phyloP scores from a whole-genome alignment of 495 filamentous ascomycete species.

The Tuber borchii region DNA sequence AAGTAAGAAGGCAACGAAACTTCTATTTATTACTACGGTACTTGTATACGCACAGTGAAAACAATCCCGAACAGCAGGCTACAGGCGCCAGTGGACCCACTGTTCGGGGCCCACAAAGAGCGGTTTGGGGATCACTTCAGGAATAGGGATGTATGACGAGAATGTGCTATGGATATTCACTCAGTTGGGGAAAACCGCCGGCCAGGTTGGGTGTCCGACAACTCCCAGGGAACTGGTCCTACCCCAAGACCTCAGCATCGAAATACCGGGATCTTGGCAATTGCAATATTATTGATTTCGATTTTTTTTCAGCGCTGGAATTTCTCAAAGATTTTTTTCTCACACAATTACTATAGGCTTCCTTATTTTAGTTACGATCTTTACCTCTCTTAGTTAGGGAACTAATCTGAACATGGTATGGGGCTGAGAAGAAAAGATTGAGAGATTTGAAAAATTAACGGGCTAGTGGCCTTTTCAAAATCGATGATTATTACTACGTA shows the following conservation, averaged over 20 bases:
- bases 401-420: too few relatives aligned
- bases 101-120: not conserved
- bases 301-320: too few relatives aligned
- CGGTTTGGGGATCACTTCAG: not conserved
- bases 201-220: not conserved
- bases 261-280: not conserved
- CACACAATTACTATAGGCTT: too few relatives aligned
- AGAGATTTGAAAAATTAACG: too few relatives aligned
- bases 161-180: not conserved
- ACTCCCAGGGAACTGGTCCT: not conserved
- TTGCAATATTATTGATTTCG: too few relatives aligned
- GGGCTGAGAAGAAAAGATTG: too few relatives aligned
- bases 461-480: too few relatives aligned
- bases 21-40: not conserved
- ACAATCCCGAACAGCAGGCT: not conserved
- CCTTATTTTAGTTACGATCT: too few relatives aligned
- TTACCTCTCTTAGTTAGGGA: too few relatives aligned
- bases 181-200: too few relatives aligned
- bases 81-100: not conserved
- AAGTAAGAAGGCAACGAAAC: not conserved
- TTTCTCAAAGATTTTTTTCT: too few relatives aligned
- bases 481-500: not conserved
- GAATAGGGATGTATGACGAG: not conserved
- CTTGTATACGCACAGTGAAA: not conserved
- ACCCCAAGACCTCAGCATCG: not conserved